Evolutionary conservation across 1,284 basidiomycete species (phyloP).

Genomic region (Pyrrhoderma lamaoense): DNA sequence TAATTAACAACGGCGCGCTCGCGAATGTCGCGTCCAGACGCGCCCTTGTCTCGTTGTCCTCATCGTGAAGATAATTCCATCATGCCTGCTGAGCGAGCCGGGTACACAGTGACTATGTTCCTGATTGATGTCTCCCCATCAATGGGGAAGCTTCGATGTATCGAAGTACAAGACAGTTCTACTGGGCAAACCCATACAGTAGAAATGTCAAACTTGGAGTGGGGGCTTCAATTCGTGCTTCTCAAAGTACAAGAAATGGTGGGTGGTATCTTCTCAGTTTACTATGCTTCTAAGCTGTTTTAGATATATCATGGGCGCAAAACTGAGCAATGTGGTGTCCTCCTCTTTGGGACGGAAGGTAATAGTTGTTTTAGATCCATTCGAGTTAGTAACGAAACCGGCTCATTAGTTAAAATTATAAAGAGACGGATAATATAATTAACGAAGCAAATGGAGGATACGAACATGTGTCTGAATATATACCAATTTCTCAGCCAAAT

Average conservation of each 20-base stretch:
- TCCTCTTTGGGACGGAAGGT: conserved; percentile 80
- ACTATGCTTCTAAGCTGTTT: background rate
- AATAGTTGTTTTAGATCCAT: too few species aligned
- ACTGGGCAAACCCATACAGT: conserved; percentile 43
- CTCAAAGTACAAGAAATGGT: conserved; percentile 88
- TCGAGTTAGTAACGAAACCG: background rate
- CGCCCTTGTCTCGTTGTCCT: conserved; percentile 10
- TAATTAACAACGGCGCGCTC: too few species aligned
- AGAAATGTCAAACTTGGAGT: conserved; percentile 72
- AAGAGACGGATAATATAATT: conserved; percentile 76
- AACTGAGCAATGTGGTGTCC: conserved; percentile 85
- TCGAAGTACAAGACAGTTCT: conserved; percentile 48
- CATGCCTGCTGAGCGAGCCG: conserved; percentile 72
- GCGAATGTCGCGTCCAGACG: conserved; percentile 5
- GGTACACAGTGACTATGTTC: conserved; percentile 83
- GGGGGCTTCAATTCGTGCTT: conserved; percentile 79
- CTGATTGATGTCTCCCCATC: conserved; percentile 81
- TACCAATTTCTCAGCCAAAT: conserved; percentile 73
- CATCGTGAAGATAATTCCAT: conserved; percentile 21
- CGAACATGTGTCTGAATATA: conserved; percentile 70
- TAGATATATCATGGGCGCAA: conserved; percentile 87
- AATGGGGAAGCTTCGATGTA: conserved; percentile 61
- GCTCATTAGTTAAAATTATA: background rate
- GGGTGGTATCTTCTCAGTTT: conserved; percentile 4
- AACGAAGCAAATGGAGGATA: conserved; percentile 62